phyloP scores from a whole-genome alignment of 805 yeast genomes.

The Yarrowia osloensis region DNA sequence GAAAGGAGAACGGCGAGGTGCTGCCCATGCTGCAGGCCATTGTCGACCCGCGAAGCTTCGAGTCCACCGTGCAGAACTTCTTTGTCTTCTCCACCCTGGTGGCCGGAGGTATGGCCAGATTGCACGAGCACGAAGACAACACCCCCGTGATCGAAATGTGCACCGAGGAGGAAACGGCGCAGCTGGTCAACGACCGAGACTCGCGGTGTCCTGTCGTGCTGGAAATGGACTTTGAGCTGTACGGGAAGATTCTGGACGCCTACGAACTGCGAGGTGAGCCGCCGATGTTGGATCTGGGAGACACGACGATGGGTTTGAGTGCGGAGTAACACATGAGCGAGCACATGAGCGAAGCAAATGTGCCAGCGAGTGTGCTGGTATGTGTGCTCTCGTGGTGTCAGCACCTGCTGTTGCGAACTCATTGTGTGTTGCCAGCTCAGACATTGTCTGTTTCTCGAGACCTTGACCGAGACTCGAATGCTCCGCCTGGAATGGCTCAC shows the following conservation, averaged over 20 bases:
- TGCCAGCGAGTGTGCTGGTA: not conserved
- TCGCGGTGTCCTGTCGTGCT: not conserved
- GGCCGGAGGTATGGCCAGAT: constrained; percentile 6
- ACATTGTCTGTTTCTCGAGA: too few species aligned
- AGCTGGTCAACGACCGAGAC: not conserved
- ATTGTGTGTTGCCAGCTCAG: too few species aligned
- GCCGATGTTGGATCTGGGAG: constrained; percentile 15
- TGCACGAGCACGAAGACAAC: not conserved
- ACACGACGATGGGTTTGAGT: not conserved
- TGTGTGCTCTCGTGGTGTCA: too few species aligned
- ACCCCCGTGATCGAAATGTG: constrained; percentile 10
- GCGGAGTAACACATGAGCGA: not conserved
- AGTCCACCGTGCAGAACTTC: constrained; percentile 13
- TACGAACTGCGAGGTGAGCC: not conserved
- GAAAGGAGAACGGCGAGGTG: not conserved
- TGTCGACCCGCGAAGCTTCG: constrained; percentile 11
- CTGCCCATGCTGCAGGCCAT: constrained; percentile 14
- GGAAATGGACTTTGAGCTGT: constrained; percentile 12
- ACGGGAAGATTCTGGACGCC: not conserved
- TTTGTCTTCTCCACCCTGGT: constrained; percentile 22
- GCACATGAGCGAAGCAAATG: not conserved
- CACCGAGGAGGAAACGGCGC: not conserved
- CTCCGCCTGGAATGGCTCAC: too few species aligned
- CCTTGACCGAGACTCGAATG: too few species aligned
- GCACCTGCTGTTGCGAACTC: too few species aligned